Percentiles rank a stretch among this genome's conserved stretches.
These are phyloP conservation scores for Yamadazyma triangularis DNA, from an alignment of 1,139 yeast species.

Conservation along the genomic window DNA sequence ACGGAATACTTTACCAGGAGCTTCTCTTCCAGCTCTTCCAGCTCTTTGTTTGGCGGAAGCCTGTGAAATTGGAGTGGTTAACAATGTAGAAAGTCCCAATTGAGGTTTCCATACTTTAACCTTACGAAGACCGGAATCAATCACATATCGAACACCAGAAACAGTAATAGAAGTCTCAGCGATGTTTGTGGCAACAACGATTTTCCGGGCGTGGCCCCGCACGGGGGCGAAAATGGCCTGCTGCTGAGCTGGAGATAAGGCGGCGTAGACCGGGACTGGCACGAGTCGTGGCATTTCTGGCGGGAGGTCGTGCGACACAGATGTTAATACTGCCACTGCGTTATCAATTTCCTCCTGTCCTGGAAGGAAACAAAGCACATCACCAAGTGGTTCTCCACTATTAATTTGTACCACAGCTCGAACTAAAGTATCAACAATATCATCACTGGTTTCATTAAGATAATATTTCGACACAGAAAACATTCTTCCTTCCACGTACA, in stretches of 20 bases:
- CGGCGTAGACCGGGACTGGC: slow-evolving; percentile 87
- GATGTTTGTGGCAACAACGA: slow-evolving; percentile 87
- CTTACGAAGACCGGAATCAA: slow-evolving; percentile 89
- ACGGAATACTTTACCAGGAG: slow-evolving; percentile 81
- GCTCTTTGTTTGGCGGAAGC: slow-evolving; percentile 94
- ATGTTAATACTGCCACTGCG: slow-evolving; percentile 59
- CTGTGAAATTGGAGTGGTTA: slow-evolving; percentile 88
- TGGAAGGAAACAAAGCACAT: slow-evolving; percentile 82
- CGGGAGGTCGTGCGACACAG: slow-evolving; percentile 63
- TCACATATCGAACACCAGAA: slow-evolving; percentile 89
- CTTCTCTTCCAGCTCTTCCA: slow-evolving; percentile 99
- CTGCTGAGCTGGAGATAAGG: slow-evolving; percentile 82
- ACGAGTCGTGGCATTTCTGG: slow-evolving; percentile 71
- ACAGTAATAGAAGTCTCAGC: slow-evolving; percentile 98
- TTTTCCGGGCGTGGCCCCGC: slow-evolving; percentile 62
- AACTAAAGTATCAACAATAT: slow-evolving; percentile 75
- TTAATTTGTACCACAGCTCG: slow-evolving; percentile 77
- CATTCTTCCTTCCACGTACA: slow-evolving; percentile 86
- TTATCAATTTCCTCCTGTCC: slow-evolving; percentile 98
- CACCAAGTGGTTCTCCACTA: slow-evolving; percentile 77
- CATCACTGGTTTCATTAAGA: slow-evolving; percentile 56
- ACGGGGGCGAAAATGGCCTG: slow-evolving; percentile 67
- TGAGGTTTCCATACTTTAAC: slow-evolving; percentile 94
- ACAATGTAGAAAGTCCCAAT: slow-evolving; percentile 81
- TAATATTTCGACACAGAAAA: slow-evolving; percentile 76